Evolutionary conservation across 2,329 filamentous ascomycete genomes (phyloP), one percentile per base, ranked within the genome.

Genomic region (Hymenoscyphus fraxineus): DNA sequence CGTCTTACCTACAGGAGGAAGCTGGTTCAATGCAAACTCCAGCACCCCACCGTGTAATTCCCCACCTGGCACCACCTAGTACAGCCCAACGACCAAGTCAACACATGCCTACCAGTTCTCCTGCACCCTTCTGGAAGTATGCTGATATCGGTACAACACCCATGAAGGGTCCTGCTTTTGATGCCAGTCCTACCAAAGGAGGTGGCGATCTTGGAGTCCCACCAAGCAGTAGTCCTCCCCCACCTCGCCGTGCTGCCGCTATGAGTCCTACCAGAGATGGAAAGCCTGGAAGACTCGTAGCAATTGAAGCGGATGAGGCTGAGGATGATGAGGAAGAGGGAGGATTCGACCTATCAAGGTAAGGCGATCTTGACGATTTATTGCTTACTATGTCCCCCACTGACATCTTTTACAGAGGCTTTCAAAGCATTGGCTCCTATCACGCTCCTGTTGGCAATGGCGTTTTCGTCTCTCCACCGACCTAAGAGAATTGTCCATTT

Each of bases 71-170:
- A 0, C 92, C 92, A 38, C 91, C 91, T 0, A 93, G 89, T 72
- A 94, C 91, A 6, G 87, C 90, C 5, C 90, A 93, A 74, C 83
- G 91, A 63, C 92, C 92, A 10, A 93, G 90, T 73, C 90, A 93
- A 73, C 91, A 92, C 75, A 92, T 94, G 85, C 90, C 91, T 40
- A 93, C 92, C 57, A 92, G 89, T 70, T 93, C 90, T 39, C 92
- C 92, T 0, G 92, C 92, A 0, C 91, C 91, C 0, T 95, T 96
- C 76, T 96, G 92, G 92, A 93, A 91, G 76, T 95, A 91, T 76
- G 88, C 90, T 51, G 90, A 93, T 69, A 84, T 92, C 65, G 47
- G 85, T 32, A 91, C 87, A 76, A 93, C 90, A 1, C 91, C 91
- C 1, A 79, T 90, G 61, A 73, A 68, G 64, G 71, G 68, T 80